Base-by-base conservation (phyloP, 805 yeast genomes). In the Phaffomyces thermotolerans region DNA sequence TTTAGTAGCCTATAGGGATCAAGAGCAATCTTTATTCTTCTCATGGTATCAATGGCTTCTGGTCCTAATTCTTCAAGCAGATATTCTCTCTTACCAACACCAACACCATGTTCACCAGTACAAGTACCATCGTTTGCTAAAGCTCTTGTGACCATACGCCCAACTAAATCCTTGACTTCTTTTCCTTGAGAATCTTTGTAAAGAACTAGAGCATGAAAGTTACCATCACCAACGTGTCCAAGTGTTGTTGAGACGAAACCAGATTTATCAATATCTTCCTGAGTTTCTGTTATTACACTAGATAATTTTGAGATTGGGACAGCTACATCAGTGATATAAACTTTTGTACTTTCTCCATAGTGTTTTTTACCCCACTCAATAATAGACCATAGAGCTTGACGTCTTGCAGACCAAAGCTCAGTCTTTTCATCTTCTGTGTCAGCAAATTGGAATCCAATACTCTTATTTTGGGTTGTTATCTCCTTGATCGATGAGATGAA, bases 91-190 rank as follows among this genome's bases (percentile, higher is more conserved):
- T 86, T 86, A 32, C 91, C 90, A 36, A 81, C 72, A 8, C 95
- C 95, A 34, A 87, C 76, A 13, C 95, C 95, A 58, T 86, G 95
- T 56, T 86, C 95, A 31, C 95, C 95, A 5, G 89, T 82, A 51
- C 88, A 80, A 2, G 95, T 86, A 2, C 95, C 95, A 42, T 85
- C 95, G 33, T 79, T 73, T 1, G 66, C 72, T 15, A 86, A 64
- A 0, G 91, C 95, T 34, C 80, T 59, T 36, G 70, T 56, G 39
- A 83, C 84, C 83, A 86, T 79, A 40, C 75, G 67, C 24, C 72
- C 70, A 13, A 82, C 80, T 12, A 82, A 54, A 12, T 58, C 54
- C 46, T 74, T 72, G 3, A 78, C 81, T 20, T 59, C 60, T 1
- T 64, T 62, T 17, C 66, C 53, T 50, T 78, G 74, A 18, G 73